Conservation (phyloP, 148 eudicot genomes). For the Rhododendron ovatum region DNA sequence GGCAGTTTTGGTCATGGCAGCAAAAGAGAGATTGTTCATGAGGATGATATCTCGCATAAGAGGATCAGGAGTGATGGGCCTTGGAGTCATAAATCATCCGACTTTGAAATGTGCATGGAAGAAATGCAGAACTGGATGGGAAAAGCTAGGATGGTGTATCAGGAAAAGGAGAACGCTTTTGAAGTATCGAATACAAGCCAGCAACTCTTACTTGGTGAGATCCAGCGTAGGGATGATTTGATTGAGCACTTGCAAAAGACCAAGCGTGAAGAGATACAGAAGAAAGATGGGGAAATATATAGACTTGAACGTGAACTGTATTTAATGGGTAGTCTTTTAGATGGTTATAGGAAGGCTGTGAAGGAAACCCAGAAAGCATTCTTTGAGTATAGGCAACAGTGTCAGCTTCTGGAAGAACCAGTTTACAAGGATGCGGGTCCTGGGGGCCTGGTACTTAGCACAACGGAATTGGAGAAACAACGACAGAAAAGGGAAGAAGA, state of each 20-base stretch:
- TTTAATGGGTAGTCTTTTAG: conserved; percentile 58
- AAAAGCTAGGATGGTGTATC: conserved; percentile 37
- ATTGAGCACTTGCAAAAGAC: conserved; percentile 40
- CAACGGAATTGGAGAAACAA: conserved; percentile 57
- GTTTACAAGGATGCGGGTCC: conserved; percentile 75
- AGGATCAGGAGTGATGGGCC: conserved; percentile 49
- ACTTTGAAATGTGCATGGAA: conserved; percentile 42
- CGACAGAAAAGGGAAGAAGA: conserved; percentile 57
- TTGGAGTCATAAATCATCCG: conserved; percentile 42
- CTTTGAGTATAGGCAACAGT: conserved; percentile 48
- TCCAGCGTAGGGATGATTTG: conserved; percentile 35
- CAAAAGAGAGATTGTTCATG: conserved; percentile 55
- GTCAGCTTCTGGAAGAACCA: conserved; percentile 57
- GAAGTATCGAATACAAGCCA: conserved; percentile 33
- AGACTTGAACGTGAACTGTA: conserved; percentile 68
- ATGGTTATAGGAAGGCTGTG: conserved; percentile 68
- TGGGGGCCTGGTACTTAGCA: conserved; percentile 74
- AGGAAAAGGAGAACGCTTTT: conserved; percentile 28
- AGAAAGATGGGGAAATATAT: conserved; percentile 36
- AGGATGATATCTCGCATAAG: conserved; percentile 45
- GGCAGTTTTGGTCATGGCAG: conserved; percentile 28
- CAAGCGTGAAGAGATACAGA: conserved; percentile 48
- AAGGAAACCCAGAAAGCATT: conserved; percentile 53
- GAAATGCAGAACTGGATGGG: conserved; percentile 38
- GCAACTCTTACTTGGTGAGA: conserved; percentile 31